Conservation (phyloP, 129 eudicot species). For the Oenanthe sinensis region DNA sequence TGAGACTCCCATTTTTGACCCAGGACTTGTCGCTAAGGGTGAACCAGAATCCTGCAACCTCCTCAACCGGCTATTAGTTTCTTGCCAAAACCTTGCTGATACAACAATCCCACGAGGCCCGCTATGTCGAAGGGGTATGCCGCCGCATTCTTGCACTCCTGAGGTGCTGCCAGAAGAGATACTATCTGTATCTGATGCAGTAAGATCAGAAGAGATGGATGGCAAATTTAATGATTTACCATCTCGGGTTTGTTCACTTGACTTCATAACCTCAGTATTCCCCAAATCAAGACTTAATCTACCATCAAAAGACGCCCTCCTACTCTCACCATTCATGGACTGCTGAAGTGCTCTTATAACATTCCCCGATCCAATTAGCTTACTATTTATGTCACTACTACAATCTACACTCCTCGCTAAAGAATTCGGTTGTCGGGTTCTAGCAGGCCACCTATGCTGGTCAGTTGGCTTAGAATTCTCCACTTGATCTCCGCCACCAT, state of each 20-base stretch:
- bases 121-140: slow-evolving; percentile 22
- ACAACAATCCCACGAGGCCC: slow-evolving; percentile 56
- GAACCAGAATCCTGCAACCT: slow-evolving; percentile 80
- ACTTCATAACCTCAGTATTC: slow-evolving; percentile 28
- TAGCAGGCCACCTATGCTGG: slow-evolving; percentile 51
- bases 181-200: slow-evolving; percentile 88
- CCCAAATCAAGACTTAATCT: slow-evolving; percentile 62
- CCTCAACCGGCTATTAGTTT: slow-evolving; percentile 79
- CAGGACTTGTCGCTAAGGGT: slow-evolving; percentile 52
- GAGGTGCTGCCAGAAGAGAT: slow-evolving; percentile 95
- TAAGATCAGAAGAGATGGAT: slow-evolving; percentile 51
- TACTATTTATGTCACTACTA: slow-evolving; percentile 20
- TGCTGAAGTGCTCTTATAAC: slow-evolving; percentile 57
- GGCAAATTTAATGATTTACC: slow-evolving; percentile 45
- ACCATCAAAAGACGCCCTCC: slow-evolving; percentile 68
- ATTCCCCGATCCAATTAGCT: slow-evolving; percentile 52
- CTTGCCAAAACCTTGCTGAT: slow-evolving; percentile 93
- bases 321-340: slow-evolving; percentile 39
- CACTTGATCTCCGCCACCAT: slow-evolving; percentile 34
- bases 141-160: slow-evolving; percentile 57
- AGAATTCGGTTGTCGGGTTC: slow-evolving; percentile 28
- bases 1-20: slow-evolving; percentile 53
- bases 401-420: slow-evolving; percentile 42
- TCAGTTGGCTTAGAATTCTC: slow-evolving; percentile 38
- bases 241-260: slow-evolving; percentile 24